Conservation (phyloP, 2,329 filamentous ascomycete species). For the Sporothrix dimorphospora region DNA sequence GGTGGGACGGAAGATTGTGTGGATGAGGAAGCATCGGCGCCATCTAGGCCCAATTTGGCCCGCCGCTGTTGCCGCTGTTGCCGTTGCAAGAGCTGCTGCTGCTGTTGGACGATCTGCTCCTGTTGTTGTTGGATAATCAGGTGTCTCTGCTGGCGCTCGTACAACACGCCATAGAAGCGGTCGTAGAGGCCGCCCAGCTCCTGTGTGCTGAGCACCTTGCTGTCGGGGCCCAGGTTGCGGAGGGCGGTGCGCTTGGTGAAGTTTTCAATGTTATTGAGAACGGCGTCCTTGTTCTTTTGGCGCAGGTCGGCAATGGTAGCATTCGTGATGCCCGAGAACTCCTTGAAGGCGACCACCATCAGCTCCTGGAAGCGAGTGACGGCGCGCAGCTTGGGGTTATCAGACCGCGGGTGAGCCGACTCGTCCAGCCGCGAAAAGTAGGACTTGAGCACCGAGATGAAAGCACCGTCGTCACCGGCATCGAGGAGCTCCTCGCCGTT, state of each 20-base stretch:
- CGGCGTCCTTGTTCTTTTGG: conserved; percentile 89
- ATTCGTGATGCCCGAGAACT: conserved; percentile 95
- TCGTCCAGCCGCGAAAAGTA: conserved; percentile 95
- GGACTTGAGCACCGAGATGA: conserved; percentile 92
- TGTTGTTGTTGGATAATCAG: conserved; percentile 79
- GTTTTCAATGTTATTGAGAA: conserved; percentile 93
- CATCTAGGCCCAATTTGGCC: conserved; percentile 44
- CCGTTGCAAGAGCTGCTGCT: conserved; percentile 75
- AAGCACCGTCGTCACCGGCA: conserved; percentile 90
- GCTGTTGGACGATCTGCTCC: conserved; percentile 65
- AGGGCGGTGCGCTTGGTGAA: conserved; percentile 98
- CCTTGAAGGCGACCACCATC: conserved; percentile 99
- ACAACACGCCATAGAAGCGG: conserved; percentile 87
- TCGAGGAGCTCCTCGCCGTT: conserved; percentile 96
- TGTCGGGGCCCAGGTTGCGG: conserved; percentile 91
- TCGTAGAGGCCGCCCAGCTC: conserved; percentile 92
- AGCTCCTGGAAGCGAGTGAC: conserved; percentile 97
- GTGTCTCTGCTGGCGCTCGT: conserved; percentile 85
- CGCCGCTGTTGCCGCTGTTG: conserved; percentile 55
- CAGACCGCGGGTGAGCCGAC: conserved; percentile 91
- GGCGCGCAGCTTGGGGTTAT: conserved; percentile 90
- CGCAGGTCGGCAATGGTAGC: conserved; percentile 87
- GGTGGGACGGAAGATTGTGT: background rate
- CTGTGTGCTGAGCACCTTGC: conserved; percentile 82
- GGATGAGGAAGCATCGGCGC: conserved; percentile 26